Evolutionary conservation across 257 asterid species (phyloP).

Genomic region (Verbascum thapsus): DNA sequence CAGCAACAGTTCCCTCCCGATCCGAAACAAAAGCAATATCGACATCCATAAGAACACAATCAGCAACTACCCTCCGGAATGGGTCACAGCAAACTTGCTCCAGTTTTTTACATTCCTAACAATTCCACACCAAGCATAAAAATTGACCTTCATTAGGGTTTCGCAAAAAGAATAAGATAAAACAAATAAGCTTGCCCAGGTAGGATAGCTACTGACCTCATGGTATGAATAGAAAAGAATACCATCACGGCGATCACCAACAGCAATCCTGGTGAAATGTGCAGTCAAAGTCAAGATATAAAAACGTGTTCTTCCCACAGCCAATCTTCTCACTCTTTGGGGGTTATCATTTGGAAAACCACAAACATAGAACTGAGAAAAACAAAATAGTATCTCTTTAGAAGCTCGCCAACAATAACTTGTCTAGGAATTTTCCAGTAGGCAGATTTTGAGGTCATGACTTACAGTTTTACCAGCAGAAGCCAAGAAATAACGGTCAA

Average conservation of each 20-base stretch:
- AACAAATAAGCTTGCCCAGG: conserved; percentile 20
- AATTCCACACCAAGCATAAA: conserved; percentile 15
- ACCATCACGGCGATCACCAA: conserved; percentile 98
- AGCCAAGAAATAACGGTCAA: conserved; percentile 82
- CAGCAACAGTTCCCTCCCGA: conserved; percentile 79
- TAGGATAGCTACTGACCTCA: conserved; percentile 60
- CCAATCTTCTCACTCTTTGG: conserved; percentile 66
- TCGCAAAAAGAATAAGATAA: conserved; percentile 21
- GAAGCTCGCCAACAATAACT: conserved; percentile 26
- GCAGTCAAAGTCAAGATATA: conserved; percentile 79
- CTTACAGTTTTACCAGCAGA: conserved; percentile 91
- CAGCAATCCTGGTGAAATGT: conserved; percentile 90
- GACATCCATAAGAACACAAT: conserved; percentile 82
- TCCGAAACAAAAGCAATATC: conserved; percentile 92
- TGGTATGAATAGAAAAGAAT: conserved; percentile 80
- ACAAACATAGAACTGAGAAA: conserved; percentile 80
- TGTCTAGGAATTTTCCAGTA: conserved; percentile 24
- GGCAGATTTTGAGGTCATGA: conserved; percentile 33
- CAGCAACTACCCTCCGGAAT: conserved; percentile 92
- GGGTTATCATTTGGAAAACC: conserved; percentile 73
- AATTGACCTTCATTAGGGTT: conserved; percentile 18
- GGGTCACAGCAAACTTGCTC: conserved; percentile 92
- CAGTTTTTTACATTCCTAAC: conserved; percentile 75
- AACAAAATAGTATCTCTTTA: conserved; percentile 28
- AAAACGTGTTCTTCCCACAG: conserved; percentile 80